phyloP scores from a whole-genome alignment of 192 early-diverging fungal genomes.

The Coemansia sp. region DNA sequence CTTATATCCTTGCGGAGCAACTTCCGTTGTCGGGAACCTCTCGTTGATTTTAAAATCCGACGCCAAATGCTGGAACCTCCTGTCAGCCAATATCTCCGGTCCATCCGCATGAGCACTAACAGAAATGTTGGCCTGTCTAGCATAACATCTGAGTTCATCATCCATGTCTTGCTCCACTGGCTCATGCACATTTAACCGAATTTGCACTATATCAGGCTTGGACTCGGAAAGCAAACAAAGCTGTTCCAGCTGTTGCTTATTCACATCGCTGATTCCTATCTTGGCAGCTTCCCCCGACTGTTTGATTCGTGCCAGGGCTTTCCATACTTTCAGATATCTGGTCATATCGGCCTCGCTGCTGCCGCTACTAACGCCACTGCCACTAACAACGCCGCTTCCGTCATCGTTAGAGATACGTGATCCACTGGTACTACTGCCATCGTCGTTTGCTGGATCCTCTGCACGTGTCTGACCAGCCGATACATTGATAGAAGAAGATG shows the following conservation, averaged over 20 bases:
- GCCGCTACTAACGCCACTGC: neutral
- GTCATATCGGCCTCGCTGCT: slow-evolving; percentile 25
- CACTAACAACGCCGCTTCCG: neutral
- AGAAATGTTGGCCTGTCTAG: slow-evolving; percentile 21
- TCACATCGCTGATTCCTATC: slow-evolving; percentile 45
- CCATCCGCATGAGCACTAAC: slow-evolving; percentile 45
- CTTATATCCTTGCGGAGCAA: slow-evolving; percentile 45
- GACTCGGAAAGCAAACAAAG: slow-evolving; percentile 26
- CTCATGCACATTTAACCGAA: slow-evolving; percentile 23
- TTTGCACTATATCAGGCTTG: slow-evolving; percentile 45
- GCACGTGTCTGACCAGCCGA: neutral
- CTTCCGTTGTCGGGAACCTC: slow-evolving; percentile 52
- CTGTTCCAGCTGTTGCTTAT: slow-evolving; percentile 29
- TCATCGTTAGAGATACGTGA: neutral
- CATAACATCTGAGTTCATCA: slow-evolving; percentile 24
- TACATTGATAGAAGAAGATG: neutral
- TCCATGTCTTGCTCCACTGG: slow-evolving; percentile 4
- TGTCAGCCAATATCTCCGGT: slow-evolving; percentile 31
- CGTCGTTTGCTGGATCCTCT: neutral
- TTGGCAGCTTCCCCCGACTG: slow-evolving; percentile 29
- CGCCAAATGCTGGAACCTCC: slow-evolving; percentile 44
- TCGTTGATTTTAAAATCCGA: slow-evolving; percentile 53
- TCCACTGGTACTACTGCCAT: neutral
- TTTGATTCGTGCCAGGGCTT: slow-evolving; percentile 19
- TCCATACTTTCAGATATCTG: slow-evolving; percentile 48